These are phyloP conservation scores for Aeminium ludgeri DNA, from an alignment of 495 filamentous ascomycete genomes.

Conservation along the genomic window DNA sequence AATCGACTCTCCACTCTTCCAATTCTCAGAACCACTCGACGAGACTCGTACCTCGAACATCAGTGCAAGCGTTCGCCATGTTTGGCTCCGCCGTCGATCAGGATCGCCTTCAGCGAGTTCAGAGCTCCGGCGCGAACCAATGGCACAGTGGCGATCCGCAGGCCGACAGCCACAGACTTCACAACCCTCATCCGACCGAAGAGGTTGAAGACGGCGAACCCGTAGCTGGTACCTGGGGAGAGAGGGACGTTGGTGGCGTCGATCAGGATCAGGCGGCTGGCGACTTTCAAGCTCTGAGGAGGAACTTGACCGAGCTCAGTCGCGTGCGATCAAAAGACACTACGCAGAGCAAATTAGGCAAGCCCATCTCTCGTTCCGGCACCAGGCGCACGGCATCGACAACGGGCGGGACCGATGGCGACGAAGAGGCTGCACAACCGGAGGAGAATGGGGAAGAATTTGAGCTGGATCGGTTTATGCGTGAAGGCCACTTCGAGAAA, in stretches of 20 bases:
- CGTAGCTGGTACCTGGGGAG: constrained; percentile 53
- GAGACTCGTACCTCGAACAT: neutral
- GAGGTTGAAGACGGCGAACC: constrained; percentile 3
- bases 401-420: constrained; percentile 2
- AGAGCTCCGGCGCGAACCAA: constrained; percentile 8
- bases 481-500: constrained; percentile 67
- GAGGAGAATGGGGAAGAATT: constrained; percentile 42
- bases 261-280: constrained; percentile 48
- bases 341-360: neutral
- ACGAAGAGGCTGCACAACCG: constrained; percentile 15
- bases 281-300: constrained; percentile 50
- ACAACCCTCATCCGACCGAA: constrained; percentile 6
- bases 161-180: constrained; percentile 1
- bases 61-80: constrained; percentile 2
- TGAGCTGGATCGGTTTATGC: constrained; percentile 55
- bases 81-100: constrained; percentile 9
- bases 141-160: constrained; percentile 13
- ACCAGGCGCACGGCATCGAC: constrained; percentile 4
- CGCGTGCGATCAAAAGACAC: constrained; percentile 30
- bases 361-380: constrained; percentile 1
- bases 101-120: constrained; percentile 5
- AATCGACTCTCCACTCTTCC: too few relatives aligned
- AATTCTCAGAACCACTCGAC: too few relatives aligned
- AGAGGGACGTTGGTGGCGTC: constrained; percentile 48
- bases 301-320: constrained; percentile 45